These are phyloP conservation scores for Casuarina glauca DNA, from an alignment of 306 rosid genomes.

Conservation along the genomic window DNA sequence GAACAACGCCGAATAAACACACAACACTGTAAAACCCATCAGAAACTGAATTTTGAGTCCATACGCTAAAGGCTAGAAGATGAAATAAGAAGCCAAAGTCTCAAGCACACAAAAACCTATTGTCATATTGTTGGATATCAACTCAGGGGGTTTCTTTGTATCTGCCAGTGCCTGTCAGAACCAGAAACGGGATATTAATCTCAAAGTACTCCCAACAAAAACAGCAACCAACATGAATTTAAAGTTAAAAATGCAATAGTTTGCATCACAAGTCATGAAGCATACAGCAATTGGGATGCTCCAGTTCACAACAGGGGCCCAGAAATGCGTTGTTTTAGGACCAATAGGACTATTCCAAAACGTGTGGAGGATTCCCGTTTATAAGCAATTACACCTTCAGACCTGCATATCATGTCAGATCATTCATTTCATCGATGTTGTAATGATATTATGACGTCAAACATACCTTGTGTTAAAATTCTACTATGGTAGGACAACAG, in stretches of 20 bases:
- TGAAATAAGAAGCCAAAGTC: not conserved
- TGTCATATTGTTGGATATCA: conserved; percentile 53
- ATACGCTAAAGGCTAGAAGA: not conserved
- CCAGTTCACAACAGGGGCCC: conserved; percentile 65
- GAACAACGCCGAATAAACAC: conserved; percentile 64
- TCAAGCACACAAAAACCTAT: conserved; percentile 34
- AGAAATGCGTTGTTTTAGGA: conserved; percentile 61
- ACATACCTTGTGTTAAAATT: not conserved
- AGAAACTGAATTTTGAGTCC: conserved; percentile 11
- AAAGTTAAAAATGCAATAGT: not conserved
- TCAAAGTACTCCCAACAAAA: not conserved
- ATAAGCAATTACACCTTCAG: not conserved
- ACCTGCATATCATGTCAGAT: conserved; percentile 1
- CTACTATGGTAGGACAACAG: too few relatives aligned
- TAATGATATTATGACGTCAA: not conserved
- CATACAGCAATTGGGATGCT: conserved; percentile 59
- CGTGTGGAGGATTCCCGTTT: conserved; percentile 42
- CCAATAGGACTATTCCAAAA: conserved; percentile 64
- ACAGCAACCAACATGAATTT: not conserved
- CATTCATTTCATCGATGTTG: not conserved
- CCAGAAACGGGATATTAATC: conserved; percentile 1
- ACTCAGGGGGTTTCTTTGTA: conserved; percentile 61
- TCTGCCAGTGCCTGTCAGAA: conserved; percentile 49
- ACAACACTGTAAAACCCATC: conserved; percentile 56
- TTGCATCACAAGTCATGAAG: not conserved